Percentiles rank a stretch among this genome's conserved stretches.
Evolutionary conservation across 148 eudicot species (phyloP).

Genomic region (Linanthus parryae): DNA sequence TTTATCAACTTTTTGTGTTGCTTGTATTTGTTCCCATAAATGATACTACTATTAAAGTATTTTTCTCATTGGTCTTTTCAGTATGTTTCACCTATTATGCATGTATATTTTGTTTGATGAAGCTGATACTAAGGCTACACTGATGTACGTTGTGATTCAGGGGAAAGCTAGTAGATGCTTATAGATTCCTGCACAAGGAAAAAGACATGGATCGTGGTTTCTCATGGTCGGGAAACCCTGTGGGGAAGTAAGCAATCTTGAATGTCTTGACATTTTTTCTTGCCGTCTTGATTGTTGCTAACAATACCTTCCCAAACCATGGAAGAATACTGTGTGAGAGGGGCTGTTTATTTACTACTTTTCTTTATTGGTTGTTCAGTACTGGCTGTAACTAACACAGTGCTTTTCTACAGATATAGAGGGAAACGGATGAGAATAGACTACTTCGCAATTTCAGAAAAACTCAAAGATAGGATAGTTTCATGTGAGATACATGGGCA

Average conservation of each 20-base stretch:
- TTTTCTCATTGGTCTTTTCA: background rate
- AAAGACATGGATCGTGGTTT: slow-evolving; percentile 87
- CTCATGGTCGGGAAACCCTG: slow-evolving; percentile 97
- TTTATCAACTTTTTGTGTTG: too few relatives aligned
- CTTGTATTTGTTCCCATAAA: too few relatives aligned
- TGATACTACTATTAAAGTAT: too few relatives aligned
- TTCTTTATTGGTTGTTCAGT: background rate
- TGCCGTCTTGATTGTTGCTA: too few relatives aligned
- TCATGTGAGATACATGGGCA: slow-evolving; percentile 82
- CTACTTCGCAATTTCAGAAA: slow-evolving; percentile 67
- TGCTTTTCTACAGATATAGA: slow-evolving; percentile 57
- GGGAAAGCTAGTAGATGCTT: slow-evolving; percentile 86
- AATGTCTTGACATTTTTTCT: background rate
- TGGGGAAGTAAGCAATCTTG: slow-evolving; percentile 64
- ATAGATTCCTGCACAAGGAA: slow-evolving; percentile 74
- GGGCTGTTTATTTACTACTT: background rate
- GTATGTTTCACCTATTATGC: background rate
- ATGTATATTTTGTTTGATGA: background rate
- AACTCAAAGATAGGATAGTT: slow-evolving; percentile 61
- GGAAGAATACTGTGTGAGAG: background rate
- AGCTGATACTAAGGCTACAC: background rate
- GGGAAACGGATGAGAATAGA: slow-evolving; percentile 99
- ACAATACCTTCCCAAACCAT: too few relatives aligned
- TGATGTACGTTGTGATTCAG: slow-evolving; percentile 22
- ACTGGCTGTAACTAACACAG: slow-evolving; percentile 10